Percentiles rank a stretch among this genome's conserved stretches.
phyloP scores from a whole-genome alignment of 1,139 yeast species.

The Blastobotrys arbuscula region DNA sequence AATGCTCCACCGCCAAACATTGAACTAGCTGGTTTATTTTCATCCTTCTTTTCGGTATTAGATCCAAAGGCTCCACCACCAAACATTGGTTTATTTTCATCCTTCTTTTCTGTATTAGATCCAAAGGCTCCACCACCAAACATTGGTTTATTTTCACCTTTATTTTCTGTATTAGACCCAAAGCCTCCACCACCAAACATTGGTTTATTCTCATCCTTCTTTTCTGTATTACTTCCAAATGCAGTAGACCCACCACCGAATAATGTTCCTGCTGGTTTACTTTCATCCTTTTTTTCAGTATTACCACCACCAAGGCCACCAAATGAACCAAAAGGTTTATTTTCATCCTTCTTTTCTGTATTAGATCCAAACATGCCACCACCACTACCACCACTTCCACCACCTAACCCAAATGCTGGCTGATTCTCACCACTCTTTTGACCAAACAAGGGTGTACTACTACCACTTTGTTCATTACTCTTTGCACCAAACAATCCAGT shows the following conservation, averaged over 20 bases:
- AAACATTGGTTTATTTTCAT: constrained; percentile 13
- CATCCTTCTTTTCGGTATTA: constrained; percentile 9
- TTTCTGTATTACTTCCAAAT: background rate
- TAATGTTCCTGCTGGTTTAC: constrained; percentile 25
- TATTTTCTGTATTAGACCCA: constrained; percentile 10
- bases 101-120: constrained; percentile 8
- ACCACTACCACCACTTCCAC: constrained; percentile 10
- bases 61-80: background rate
- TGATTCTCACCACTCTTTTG: constrained; percentile 6
- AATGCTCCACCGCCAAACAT: background rate
- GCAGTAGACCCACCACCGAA: constrained; percentile 18
- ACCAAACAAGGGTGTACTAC: constrained; percentile 14
- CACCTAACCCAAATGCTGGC: constrained; percentile 26
- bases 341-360: constrained; percentile 13
- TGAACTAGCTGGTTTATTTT: constrained; percentile 2
- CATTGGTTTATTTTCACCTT: constrained; percentile 11
- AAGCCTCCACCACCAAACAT: constrained; percentile 24
- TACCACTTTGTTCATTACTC: constrained; percentile 2
- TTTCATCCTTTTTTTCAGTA: constrained; percentile 13
- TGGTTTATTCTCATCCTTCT: constrained; percentile 23
- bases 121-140: constrained; percentile 12
- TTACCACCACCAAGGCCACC: constrained; percentile 22
- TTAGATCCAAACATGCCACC: constrained; percentile 8
- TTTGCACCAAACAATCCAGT: background rate
- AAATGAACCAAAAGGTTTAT: constrained; percentile 16